Percentiles rank a stretch among this genome's conserved stretches.
Conservation (phyloP, 805 yeast species). For the Pichia gijzeniarum region DNA sequence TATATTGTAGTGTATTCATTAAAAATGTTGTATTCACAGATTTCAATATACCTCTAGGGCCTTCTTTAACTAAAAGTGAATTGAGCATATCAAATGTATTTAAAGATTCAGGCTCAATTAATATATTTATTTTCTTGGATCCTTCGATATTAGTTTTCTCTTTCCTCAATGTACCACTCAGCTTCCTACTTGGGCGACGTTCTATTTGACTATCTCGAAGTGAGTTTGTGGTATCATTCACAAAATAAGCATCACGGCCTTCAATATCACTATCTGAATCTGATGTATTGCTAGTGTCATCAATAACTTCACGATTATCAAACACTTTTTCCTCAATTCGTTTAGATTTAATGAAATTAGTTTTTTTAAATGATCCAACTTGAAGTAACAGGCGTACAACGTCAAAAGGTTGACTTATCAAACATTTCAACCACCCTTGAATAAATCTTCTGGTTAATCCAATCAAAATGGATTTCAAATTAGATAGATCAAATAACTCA, state of each 20-base stretch:
- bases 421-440: constrained; percentile 60
- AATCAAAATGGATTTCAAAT: constrained; percentile 49
- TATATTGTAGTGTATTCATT: constrained; percentile 63
- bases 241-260: constrained; percentile 18
- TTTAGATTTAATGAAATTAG: neutral
- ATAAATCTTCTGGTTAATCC: constrained; percentile 56
- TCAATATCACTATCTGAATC: constrained; percentile 16
- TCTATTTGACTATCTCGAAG: constrained; percentile 28
- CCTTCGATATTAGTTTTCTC: neutral
- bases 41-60: constrained; percentile 63
- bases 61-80: constrained; percentile 61
- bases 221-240: constrained; percentile 18
- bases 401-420: constrained; percentile 85
- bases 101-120: constrained; percentile 48
- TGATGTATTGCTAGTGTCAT: neutral
- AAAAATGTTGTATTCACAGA: constrained; percentile 77
- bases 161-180: constrained; percentile 9
- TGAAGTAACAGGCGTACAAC: constrained; percentile 73
- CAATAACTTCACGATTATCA: constrained; percentile 28
- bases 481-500: constrained; percentile 57
- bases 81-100: constrained; percentile 63
- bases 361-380: constrained; percentile 55
- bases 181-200: constrained; percentile 18
- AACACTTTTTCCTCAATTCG: neutral
- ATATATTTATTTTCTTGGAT: constrained; percentile 3